Percentiles rank a stretch among this genome's conserved stretches.
Conservation (phyloP, 75 land plant genomes). For the Isoetes taiwanensis region DNA sequence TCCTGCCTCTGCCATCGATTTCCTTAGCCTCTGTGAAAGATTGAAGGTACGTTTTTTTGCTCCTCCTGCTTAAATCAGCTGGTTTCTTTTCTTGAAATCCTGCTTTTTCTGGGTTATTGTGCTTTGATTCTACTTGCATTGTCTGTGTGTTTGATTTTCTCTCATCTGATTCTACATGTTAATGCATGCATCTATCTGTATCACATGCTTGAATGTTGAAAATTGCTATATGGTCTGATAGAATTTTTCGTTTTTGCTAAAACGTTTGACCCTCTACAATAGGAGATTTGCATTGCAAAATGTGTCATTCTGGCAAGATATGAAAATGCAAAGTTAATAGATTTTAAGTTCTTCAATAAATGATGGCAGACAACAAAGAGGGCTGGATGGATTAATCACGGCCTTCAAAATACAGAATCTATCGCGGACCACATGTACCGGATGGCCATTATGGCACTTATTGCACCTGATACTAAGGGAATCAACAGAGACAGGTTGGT, state of each 20-base stretch:
- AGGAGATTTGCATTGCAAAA: too few species aligned
- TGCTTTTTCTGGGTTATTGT: background rate
- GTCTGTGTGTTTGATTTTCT: background rate
- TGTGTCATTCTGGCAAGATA: background rate
- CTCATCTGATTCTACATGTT: background rate
- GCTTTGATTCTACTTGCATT: background rate
- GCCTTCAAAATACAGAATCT: slow-evolving; percentile 75
- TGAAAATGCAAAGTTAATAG: background rate
- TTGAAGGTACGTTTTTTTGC: slow-evolving; percentile 43
- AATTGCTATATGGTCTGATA: too few species aligned
- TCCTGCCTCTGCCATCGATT: slow-evolving; percentile 63
- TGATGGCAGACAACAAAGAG: slow-evolving; percentile 66
- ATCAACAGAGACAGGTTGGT: slow-evolving; percentile 63
- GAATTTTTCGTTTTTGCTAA: too few species aligned
- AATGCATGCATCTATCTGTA: background rate
- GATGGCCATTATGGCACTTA: slow-evolving; percentile 87
- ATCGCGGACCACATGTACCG: slow-evolving; percentile 98
- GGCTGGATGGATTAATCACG: slow-evolving; percentile 88
- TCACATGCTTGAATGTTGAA: too few species aligned
- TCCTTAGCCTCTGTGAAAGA: slow-evolving; percentile 71
- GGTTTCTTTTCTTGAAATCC: background rate
- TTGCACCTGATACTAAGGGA: slow-evolving; percentile 59
- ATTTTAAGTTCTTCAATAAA: background rate
- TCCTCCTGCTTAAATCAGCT: background rate
- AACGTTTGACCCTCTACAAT: too few species aligned